Percentiles rank a stretch among this genome's conserved stretches.
These are phyloP conservation scores for Apiospora aurea DNA, from an alignment of 2,329 filamentous ascomycete species.

Conservation along the genomic window DNA sequence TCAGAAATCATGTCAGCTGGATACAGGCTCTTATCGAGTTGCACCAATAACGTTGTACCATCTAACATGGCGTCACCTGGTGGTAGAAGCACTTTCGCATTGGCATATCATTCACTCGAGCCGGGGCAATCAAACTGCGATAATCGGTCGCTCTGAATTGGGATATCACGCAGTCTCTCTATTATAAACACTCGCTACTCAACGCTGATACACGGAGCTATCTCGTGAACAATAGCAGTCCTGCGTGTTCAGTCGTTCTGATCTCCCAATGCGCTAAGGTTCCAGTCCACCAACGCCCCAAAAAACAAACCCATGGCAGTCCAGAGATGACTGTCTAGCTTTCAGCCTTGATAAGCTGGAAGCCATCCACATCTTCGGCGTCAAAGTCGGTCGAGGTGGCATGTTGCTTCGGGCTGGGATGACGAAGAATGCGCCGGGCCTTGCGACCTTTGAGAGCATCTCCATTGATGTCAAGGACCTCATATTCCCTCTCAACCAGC, in stretches of 20 bases:
- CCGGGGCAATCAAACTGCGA: background rate
- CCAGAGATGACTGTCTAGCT: background rate
- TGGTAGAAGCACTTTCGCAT: no score
- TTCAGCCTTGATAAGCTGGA: constrained; percentile 46
- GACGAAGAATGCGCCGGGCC: constrained; percentile 50
- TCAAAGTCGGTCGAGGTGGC: constrained; percentile 31
- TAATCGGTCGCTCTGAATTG: background rate
- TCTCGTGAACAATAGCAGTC: background rate
- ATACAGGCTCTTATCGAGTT: no score
- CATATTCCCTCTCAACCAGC: constrained; percentile 56
- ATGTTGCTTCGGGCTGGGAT: constrained; percentile 33
- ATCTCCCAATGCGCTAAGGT: background rate
- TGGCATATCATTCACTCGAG: background rate
- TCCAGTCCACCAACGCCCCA: background rate
- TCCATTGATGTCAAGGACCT: constrained; percentile 54
- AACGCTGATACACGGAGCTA: background rate
- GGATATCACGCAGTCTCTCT: background rate
- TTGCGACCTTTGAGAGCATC: constrained; percentile 52
- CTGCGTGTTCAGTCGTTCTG: background rate
- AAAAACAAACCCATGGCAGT: background rate
- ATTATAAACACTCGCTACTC: background rate
- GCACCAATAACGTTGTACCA: no score
- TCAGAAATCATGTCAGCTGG: no score
- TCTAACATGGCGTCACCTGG: no score
- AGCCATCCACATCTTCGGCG: constrained; percentile 49